phyloP scores from a whole-genome alignment of 305 asterid species.

The Ilex paraguariensis region DNA sequence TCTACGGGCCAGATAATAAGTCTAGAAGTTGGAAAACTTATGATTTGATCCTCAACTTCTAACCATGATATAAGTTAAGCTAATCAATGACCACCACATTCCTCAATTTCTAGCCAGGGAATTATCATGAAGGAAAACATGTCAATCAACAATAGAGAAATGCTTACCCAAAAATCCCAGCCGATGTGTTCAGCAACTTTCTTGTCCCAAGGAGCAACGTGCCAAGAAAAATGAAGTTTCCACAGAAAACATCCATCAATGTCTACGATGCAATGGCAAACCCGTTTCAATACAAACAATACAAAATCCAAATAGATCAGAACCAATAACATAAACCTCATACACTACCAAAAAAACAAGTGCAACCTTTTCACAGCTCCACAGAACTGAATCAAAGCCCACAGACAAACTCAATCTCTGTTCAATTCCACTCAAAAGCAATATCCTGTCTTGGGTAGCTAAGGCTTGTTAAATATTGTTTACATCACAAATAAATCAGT shows the following conservation, averaged over 20 bases:
- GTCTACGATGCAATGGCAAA: slow-evolving; percentile 33
- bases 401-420: slow-evolving; percentile 31
- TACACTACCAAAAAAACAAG: too few relatives aligned
- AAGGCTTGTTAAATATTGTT: slow-evolving; percentile 23
- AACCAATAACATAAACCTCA: not conserved
- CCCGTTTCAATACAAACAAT: slow-evolving; percentile 7
- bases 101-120: not conserved
- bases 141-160: not conserved
- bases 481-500: slow-evolving; percentile 4
- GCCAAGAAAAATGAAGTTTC: slow-evolving; percentile 45
- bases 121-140: not conserved
- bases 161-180: slow-evolving; percentile 40
- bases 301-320: slow-evolving; percentile 7
- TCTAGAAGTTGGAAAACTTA: too few relatives aligned
- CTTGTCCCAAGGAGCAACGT: slow-evolving; percentile 37
- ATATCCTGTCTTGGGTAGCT: slow-evolving; percentile 52
- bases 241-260: slow-evolving; percentile 45
- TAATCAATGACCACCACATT: too few relatives aligned
- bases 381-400: slow-evolving; percentile 30
- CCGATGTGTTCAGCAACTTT: slow-evolving; percentile 39
- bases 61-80: too few relatives aligned
- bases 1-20: too few relatives aligned
- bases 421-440: slow-evolving; percentile 41
- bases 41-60: too few relatives aligned
- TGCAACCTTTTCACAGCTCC: slow-evolving; percentile 49